phyloP scores from a whole-genome alignment of 768 basidiomycete species.

The Suillus cothurnatus region DNA sequence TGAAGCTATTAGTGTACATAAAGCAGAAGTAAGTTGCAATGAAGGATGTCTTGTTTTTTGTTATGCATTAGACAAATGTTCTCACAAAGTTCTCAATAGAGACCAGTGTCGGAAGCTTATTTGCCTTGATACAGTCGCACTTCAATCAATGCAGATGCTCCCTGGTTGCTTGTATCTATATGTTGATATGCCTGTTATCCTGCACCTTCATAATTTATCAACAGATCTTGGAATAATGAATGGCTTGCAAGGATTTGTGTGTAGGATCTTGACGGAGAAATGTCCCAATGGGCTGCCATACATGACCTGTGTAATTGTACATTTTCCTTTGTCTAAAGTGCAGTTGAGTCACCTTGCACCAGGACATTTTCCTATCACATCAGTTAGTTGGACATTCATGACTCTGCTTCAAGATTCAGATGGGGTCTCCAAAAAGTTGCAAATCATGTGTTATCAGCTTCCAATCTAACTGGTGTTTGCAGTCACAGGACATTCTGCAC shows the following conservation, averaged over 20 bases:
- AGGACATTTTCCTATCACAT: constrained; percentile 5
- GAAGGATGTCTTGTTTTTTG: no score
- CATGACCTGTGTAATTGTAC: no score
- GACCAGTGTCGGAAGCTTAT: no score
- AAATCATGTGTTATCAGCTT: constrained; percentile 18
- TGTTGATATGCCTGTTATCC: constrained; percentile 34
- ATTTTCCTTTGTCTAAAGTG: no score
- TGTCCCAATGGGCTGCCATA: background rate
- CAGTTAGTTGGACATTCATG: constrained; percentile 4
- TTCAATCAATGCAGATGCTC: no score
- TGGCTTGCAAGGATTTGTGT: constrained; percentile 30
- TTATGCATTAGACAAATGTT: no score
- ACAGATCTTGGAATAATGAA: constrained; percentile 34
- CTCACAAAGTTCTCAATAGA: no score
- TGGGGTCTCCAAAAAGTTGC: no score
- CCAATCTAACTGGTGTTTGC: constrained; percentile 33
- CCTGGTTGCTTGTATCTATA: no score
- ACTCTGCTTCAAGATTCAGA: background rate
- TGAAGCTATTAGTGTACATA: no score
- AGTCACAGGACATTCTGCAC: constrained; percentile 33
- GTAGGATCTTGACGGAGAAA: constrained; percentile 6
- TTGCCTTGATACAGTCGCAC: no score
- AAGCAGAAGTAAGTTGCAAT: no score
- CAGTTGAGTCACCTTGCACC: constrained; percentile 17
- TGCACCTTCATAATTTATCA: constrained; percentile 26